Conservation (phyloP, 1,284 basidiomycete genomes). For the Malassezia caprae region DNA sequence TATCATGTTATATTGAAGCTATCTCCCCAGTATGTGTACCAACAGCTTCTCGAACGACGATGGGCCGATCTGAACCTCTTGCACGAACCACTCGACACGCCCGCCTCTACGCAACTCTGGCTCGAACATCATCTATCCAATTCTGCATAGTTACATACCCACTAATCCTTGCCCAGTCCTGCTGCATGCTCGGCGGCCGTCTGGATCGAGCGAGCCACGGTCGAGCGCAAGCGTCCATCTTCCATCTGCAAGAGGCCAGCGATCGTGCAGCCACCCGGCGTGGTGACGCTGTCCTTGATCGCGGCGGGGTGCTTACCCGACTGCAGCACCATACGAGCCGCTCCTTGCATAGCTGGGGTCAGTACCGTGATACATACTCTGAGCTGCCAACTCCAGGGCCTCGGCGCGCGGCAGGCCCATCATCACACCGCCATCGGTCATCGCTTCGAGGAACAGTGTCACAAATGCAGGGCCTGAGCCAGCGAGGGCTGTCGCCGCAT, state of each 20-base stretch:
- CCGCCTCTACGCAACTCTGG: not conserved
- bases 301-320: constrained; percentile 82
- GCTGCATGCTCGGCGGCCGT: constrained; percentile 48
- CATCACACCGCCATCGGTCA: constrained; percentile 99
- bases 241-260: constrained; percentile 89
- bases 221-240: constrained; percentile 84
- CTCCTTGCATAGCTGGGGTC: constrained; percentile 75
- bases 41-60: not conserved
- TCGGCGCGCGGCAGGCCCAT: constrained; percentile 93
- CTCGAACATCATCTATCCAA: not conserved
- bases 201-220: constrained; percentile 90
- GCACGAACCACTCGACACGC: not conserved
- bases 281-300: constrained; percentile 94
- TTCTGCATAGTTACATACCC: constrained; percentile 6
- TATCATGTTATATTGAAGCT: not conserved
- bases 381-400: constrained; percentile 86
- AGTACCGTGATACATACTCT: constrained; percentile 57
- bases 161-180: constrained; percentile 34
- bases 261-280: constrained; percentile 96
- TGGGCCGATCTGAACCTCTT: constrained; percentile 11
- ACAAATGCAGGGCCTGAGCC: constrained; percentile 96
- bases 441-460: constrained; percentile 90
- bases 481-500: constrained; percentile 91
- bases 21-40: not conserved
- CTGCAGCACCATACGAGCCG: constrained; percentile 88